phyloP scores from a whole-genome alignment of 2,329 filamentous ascomycete species.

The Trichoderma koningiopsis region DNA sequence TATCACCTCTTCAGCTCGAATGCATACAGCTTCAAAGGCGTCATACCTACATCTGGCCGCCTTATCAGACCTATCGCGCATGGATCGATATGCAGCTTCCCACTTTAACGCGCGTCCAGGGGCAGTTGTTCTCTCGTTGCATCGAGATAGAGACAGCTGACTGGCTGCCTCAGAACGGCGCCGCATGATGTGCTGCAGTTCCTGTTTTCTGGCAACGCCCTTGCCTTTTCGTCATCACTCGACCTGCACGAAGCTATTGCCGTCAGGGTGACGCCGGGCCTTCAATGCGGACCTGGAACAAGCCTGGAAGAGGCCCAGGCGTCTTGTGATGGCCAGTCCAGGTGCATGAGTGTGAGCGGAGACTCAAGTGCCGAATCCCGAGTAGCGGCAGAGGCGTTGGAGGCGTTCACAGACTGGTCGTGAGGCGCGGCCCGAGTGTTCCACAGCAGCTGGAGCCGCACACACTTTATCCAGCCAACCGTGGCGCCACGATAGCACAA shows the following conservation, averaged over 20 bases:
- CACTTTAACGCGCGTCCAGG: background rate
- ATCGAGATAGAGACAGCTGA: constrained; percentile 1
- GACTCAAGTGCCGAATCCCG: constrained; percentile 12
- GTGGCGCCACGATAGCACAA: background rate
- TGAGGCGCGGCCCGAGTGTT: constrained; percentile 6
- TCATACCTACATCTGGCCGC: background rate
- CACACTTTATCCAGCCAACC: background rate
- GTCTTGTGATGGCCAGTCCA: background rate
- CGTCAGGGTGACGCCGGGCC: constrained; percentile 19
- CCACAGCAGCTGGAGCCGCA: constrained; percentile 2
- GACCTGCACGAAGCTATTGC: background rate
- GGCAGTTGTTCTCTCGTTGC: background rate
- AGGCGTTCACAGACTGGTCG: background rate
- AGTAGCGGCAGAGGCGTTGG: constrained; percentile 10
- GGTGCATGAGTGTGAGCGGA: constrained; percentile 13
- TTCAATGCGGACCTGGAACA: background rate
- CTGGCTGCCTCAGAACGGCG: background rate
- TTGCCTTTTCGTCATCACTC: background rate
- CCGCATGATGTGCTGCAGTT: constrained; percentile 13
- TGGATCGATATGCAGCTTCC: background rate
- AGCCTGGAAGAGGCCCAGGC: background rate
- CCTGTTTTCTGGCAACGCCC: background rate
- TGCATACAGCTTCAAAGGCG: background rate
- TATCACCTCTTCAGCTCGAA: background rate
- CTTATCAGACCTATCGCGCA: background rate